Evolutionary conservation across 768 basidiomycete species (phyloP).

Genomic region (Strobilomyces echinocephalus): DNA sequence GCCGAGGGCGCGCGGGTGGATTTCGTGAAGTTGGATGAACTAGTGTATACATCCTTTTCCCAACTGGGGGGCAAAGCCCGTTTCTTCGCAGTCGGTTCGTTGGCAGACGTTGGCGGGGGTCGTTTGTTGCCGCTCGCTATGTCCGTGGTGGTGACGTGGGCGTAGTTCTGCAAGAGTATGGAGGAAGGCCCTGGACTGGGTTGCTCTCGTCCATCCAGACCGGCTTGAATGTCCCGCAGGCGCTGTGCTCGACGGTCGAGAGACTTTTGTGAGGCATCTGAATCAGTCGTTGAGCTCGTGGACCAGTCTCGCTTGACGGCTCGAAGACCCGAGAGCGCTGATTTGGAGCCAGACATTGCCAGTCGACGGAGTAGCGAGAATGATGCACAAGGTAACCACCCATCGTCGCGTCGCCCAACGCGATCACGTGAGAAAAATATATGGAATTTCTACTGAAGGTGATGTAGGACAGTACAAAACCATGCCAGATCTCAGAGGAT

Average conservation of each 20-base stretch:
- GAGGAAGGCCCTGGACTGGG: slow-evolving; percentile 12
- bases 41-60: slow-evolving; percentile 34
- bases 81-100: slow-evolving; percentile 43
- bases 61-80: slow-evolving; percentile 52
- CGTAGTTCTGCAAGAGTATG: slow-evolving; percentile 9
- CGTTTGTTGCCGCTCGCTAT: slow-evolving; percentile 33
- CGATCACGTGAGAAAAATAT: slow-evolving; percentile 19
- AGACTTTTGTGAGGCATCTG: slow-evolving; percentile 18
- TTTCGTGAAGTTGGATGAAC: slow-evolving; percentile 32
- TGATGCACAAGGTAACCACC: not conserved
- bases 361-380: not conserved
- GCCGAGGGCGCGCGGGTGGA: slow-evolving; percentile 11
- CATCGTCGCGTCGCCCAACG: not conserved
- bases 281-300: slow-evolving; percentile 33
- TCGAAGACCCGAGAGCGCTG: slow-evolving; percentile 53
- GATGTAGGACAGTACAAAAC: slow-evolving; percentile 33
- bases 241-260: slow-evolving; percentile 34
- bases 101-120: slow-evolving; percentile 17
- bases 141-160: slow-evolving; percentile 13
- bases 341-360: slow-evolving; percentile 31
- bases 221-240: slow-evolving; percentile 56
- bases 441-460: not conserved
- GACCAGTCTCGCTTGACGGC: slow-evolving; percentile 64
- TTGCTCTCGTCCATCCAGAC: slow-evolving; percentile 40
- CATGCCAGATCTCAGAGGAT: slow-evolving; percentile 27